These are phyloP conservation scores for Bipolaris bicolor DNA, from an alignment of 2,329 filamentous ascomycete species.

Conservation along the genomic window DNA sequence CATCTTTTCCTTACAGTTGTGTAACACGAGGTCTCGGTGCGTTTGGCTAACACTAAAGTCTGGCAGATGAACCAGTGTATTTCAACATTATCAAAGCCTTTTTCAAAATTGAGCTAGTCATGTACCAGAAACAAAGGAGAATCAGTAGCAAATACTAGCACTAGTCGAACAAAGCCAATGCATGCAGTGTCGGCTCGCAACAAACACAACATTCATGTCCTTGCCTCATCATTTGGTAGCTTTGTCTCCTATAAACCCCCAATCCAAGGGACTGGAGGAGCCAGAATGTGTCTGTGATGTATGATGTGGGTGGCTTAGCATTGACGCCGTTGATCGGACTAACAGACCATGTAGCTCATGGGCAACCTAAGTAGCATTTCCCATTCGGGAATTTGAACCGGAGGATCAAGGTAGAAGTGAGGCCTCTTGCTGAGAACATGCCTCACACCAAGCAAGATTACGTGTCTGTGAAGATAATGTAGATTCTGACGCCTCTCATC, in stretches of 20 bases:
- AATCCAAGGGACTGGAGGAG: background rate
- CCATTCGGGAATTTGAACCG: background rate
- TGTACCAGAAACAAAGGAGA: background rate
- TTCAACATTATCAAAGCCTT: background rate
- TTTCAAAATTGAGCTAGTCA: background rate
- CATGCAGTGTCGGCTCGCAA: background rate
- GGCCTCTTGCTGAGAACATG: background rate
- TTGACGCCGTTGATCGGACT: background rate
- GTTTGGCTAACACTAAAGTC: background rate
- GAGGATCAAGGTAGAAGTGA: background rate
- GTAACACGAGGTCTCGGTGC: background rate
- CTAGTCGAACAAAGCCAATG: background rate
- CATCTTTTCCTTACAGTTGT: constrained; percentile 1
- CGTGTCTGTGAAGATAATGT: background rate
- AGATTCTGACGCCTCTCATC: constrained; percentile 16
- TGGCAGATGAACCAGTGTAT: background rate
- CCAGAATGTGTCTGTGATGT: background rate
- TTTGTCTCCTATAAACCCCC: background rate
- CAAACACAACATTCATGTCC: background rate
- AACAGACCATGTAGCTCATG: background rate
- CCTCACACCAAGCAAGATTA: background rate
- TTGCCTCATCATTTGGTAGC: background rate
- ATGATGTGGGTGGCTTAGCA: background rate
- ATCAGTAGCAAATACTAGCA: background rate
- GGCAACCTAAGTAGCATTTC: background rate